Percentiles rank a stretch among this genome's conserved stretches.
These are phyloP conservation scores for Colletotrichum navitas DNA, from an alignment of 2,329 filamentous ascomycete species.

Conservation along the genomic window DNA sequence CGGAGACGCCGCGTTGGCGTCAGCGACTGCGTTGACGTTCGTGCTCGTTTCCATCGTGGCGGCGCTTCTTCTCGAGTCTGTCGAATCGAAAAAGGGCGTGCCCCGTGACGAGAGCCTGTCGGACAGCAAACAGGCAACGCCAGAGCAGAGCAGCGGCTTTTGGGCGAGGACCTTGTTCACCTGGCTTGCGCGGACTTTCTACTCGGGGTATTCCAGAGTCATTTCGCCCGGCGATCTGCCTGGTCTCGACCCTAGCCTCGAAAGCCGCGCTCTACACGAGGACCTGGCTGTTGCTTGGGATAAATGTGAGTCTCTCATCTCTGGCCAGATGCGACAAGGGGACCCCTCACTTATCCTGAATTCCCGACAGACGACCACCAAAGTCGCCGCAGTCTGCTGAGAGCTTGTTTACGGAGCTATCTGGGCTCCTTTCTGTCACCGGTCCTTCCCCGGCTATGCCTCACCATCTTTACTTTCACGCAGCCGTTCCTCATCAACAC, in stretches of 20 bases:
- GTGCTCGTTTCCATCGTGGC: background rate
- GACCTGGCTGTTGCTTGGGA: slow-evolving; percentile 32
- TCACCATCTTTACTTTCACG: slow-evolving; percentile 48
- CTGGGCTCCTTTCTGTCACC: slow-evolving; percentile 41
- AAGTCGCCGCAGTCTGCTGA: slow-evolving; percentile 37
- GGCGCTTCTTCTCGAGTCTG: background rate
- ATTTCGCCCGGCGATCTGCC: slow-evolving; percentile 29
- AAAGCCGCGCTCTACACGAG: slow-evolving; percentile 8
- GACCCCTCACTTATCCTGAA: background rate
- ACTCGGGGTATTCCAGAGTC: slow-evolving; percentile 19
- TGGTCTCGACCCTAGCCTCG: slow-evolving; percentile 1
- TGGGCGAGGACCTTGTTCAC: slow-evolving; percentile 34
- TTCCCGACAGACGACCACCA: slow-evolving; percentile 40
- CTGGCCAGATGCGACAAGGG: too few relatives aligned
- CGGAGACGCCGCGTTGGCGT: background rate
- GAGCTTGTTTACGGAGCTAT: slow-evolving; percentile 42
- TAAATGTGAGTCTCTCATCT: slow-evolving; percentile 38
- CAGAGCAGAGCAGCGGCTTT: slow-evolving; percentile 33
- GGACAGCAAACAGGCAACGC: background rate
- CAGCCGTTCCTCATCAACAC: slow-evolving; percentile 50
- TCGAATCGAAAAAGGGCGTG: slow-evolving; percentile 1
- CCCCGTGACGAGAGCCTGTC: background rate
- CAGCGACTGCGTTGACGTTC: background rate
- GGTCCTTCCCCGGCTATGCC: slow-evolving; percentile 46
- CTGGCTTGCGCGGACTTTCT: slow-evolving; percentile 25